A percentile compares a stretch with the other conserved stretches of the same genome.
Evolutionary conservation across 352 stramenopile genomes (phyloP).

Genomic region (Phytophthora tentaculata): DNA sequence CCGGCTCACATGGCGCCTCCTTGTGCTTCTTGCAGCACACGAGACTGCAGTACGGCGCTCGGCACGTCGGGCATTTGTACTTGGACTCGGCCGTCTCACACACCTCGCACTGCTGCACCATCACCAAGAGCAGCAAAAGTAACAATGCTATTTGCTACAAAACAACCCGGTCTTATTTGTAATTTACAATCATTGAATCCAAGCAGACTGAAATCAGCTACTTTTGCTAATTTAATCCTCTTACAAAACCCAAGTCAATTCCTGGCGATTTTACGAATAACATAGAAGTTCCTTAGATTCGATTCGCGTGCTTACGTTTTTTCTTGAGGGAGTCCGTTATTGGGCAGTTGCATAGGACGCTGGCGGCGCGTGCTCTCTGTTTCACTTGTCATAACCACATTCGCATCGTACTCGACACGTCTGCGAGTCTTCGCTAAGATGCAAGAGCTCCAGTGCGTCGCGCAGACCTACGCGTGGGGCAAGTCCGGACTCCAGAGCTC

Average conservation of each 20-base stretch:
- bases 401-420: conserved; percentile 6
- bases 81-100: conserved; percentile 65
- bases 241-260: conserved; percentile 4
- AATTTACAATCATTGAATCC: conserved; percentile 9
- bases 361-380: conserved; percentile 9
- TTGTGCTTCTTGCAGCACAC: conserved; percentile 87
- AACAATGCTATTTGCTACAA: conserved; percentile 4
- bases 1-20: conserved; percentile 57
- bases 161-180: neutral
- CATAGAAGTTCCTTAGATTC: neutral
- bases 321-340: conserved; percentile 27
- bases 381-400: conserved; percentile 22
- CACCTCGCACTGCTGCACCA: conserved; percentile 60
- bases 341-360: conserved; percentile 27
- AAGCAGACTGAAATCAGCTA: conserved; percentile 10
- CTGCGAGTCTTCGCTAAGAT: conserved; percentile 37
- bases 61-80: conserved; percentile 86
- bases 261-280: conserved; percentile 10
- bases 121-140: conserved; percentile 23
- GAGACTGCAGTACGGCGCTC: conserved; percentile 75
- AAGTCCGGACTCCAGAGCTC: conserved; percentile 82
- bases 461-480: conserved; percentile 93
- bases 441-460: conserved; percentile 83
- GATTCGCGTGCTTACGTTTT: conserved; percentile 22
- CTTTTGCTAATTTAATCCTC: neutral